A percentile compares a stretch with the other conserved stretches of the same genome.
These are phyloP conservation scores for Huntiella decipiens DNA, from an alignment of 2,329 filamentous ascomycete genomes.

Conservation along the genomic window DNA sequence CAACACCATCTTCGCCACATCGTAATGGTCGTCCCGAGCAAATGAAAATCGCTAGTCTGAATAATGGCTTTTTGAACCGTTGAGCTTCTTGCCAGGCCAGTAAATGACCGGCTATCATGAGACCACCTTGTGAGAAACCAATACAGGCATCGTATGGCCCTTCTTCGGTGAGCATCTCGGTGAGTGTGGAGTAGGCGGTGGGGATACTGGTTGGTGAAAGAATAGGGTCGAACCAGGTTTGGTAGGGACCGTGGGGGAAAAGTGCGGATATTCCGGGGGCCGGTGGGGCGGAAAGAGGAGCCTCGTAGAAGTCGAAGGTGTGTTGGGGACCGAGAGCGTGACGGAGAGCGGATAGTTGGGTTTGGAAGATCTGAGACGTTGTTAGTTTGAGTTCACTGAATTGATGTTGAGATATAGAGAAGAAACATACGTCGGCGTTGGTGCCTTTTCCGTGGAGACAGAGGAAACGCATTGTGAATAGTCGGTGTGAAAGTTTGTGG, in stretches of 20 bases:
- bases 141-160: slow-evolving; percentile 14
- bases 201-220: not conserved
- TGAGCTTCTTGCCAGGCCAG: not conserved
- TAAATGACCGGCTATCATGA: not conserved
- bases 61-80: not conserved
- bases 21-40: not conserved
- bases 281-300: not conserved
- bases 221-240: slow-evolving; percentile 6
- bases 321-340: not conserved
- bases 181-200: slow-evolving; percentile 5
- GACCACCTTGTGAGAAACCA: slow-evolving; percentile 14
- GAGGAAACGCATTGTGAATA: slow-evolving; percentile 9
- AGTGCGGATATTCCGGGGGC: not conserved
- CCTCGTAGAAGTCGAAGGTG: slow-evolving; percentile 4
- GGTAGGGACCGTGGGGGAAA: slow-evolving; percentile 2
- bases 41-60: slow-evolving; percentile 8
- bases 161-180: slow-evolving; percentile 9
- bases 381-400: not conserved
- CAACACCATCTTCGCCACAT: not conserved
- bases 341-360: not conserved
- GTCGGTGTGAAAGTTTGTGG: no score
- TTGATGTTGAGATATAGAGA: not conserved
- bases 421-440: slow-evolving; percentile 3
- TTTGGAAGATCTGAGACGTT: not conserved
- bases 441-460: slow-evolving; percentile 12